phyloP scores from a whole-genome alignment of 2,329 filamentous ascomycete species.

The Paraphaeosphaeria minitans region DNA sequence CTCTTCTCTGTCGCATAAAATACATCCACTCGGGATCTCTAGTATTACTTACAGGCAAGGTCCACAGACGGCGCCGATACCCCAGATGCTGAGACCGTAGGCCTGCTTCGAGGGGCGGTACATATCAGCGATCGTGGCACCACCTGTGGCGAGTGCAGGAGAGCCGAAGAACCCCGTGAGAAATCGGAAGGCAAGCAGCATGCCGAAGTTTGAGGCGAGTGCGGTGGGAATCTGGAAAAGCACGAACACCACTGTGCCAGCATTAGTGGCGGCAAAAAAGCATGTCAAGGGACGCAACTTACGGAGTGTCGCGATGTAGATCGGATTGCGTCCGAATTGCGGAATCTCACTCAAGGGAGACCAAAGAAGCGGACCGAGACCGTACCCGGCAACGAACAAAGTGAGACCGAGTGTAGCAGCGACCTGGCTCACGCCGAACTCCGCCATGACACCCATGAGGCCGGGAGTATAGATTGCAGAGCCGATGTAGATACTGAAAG shows the following conservation, averaged over 20 bases:
- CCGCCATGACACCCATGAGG: slow-evolving; percentile 50
- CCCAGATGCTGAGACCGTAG: slow-evolving; percentile 50
- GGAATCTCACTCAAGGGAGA: slow-evolving; percentile 4
- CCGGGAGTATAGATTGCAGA: slow-evolving; percentile 53
- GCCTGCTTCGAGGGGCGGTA: slow-evolving; percentile 47
- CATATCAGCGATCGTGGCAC: slow-evolving; percentile 54
- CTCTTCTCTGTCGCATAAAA: no score
- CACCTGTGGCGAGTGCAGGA: slow-evolving; percentile 53
- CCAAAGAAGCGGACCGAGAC: background rate
- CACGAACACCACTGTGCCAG: slow-evolving; percentile 48
- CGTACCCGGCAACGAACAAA: background rate
- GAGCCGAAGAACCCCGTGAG: slow-evolving; percentile 56
- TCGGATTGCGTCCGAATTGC: slow-evolving; percentile 4
- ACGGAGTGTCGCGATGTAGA: slow-evolving; percentile 1
- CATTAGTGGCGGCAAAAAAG: background rate
- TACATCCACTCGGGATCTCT: no score
- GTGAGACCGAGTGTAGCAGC: slow-evolving; percentile 74
- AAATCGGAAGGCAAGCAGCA: slow-evolving; percentile 58
- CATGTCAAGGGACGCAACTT: background rate
- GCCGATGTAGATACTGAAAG: slow-evolving; percentile 58
- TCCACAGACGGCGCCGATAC: slow-evolving; percentile 48
- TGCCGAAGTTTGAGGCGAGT: slow-evolving; percentile 55
- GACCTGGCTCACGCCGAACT: slow-evolving; percentile 57
- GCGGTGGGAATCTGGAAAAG: slow-evolving; percentile 54
- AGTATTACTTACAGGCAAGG: slow-evolving; percentile 35